Base-by-base conservation (phyloP, 202 grass and related monocot species). In the Schoenoplectus tabernaemontani region DNA sequence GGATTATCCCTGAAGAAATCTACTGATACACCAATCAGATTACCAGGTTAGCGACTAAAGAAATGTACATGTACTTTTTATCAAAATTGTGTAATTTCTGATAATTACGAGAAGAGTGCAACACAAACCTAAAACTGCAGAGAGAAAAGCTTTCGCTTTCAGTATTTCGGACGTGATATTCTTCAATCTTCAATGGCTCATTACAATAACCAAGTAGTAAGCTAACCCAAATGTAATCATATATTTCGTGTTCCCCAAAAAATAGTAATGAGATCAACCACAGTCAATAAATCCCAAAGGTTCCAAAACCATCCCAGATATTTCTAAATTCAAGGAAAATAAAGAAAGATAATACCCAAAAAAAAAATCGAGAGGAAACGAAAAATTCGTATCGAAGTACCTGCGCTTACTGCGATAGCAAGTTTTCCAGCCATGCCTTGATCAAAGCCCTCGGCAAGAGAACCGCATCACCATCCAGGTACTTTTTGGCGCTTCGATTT, bases 401-500 rank as follows among this genome's bases (percentile, higher is more conserved):
- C 93, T 77, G 88, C 87, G 82, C 90, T 90, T 59, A 96, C 83
- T 81, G 90, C 86, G 80, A 96, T 81, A 79, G 84, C 87, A 82
- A 91, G 64, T 84, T 97, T 97, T 50, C 91, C 93, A 23, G 90
- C 89, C 93, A 97, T 97, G 77, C 75, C 81, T 67, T 58, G 43
- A 66, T 50, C 80, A 82, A 33, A 82, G 16, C 80, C 39, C 38
- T 64, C 64, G 41, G 36, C n/a, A n/a, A n/a, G n/a, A n/a, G n/a
- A n/a, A n/a, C n/a, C 76, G 54, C 7, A 78, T 26, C 76, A 78
- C 76, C 41, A 80, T 80, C 13, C 36, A 80, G 58, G 13, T 32
- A 28, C 2, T 78, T 3, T 28, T 57, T 43, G 37, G 57, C 26
- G 77, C 24, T 80, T 46, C 13, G 57, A 80, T n/a, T n/a, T n/a